Conservation (phyloP, 352 stramenopile species). For the Phytophthora foliorum region DNA sequence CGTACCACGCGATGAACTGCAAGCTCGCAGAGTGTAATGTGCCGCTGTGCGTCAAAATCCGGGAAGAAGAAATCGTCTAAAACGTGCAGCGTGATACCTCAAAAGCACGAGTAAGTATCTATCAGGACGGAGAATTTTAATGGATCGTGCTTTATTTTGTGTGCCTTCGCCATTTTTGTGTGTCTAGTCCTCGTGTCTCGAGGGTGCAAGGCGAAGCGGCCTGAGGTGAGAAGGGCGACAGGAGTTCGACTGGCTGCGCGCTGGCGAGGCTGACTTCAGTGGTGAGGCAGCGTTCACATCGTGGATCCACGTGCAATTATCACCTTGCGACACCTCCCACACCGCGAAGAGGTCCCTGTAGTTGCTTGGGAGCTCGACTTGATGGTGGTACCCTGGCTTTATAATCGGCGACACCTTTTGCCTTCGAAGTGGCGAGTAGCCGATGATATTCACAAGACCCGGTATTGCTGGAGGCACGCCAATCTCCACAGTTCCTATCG, state of each 20-base stretch:
- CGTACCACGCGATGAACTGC: conserved; percentile 66
- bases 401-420: background rate
- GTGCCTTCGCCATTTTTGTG: background rate
- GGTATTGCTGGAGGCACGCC: background rate
- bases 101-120: conserved; percentile 25
- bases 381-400: background rate
- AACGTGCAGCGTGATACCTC: background rate
- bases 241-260: conserved; percentile 14
- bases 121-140: conserved; percentile 16
- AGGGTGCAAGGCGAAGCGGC: conserved; percentile 7
- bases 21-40: conserved; percentile 46
- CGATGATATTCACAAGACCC: background rate
- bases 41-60: conserved; percentile 51
- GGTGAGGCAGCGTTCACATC: conserved; percentile 31
- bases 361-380: conserved; percentile 26
- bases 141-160: conserved; percentile 12
- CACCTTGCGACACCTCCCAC: conserved; percentile 20
- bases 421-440: background rate
- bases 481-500: background rate
- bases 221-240: background rate
- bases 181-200: conserved; percentile 4
- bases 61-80: conserved; percentile 61
- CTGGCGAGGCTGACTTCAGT: conserved; percentile 10
- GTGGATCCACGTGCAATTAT: conserved; percentile 23
- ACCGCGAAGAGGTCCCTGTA: conserved; percentile 23